phyloP scores from a whole-genome alignment of 805 yeast genomes.

The Kodamaea kaohsiungensis region DNA sequence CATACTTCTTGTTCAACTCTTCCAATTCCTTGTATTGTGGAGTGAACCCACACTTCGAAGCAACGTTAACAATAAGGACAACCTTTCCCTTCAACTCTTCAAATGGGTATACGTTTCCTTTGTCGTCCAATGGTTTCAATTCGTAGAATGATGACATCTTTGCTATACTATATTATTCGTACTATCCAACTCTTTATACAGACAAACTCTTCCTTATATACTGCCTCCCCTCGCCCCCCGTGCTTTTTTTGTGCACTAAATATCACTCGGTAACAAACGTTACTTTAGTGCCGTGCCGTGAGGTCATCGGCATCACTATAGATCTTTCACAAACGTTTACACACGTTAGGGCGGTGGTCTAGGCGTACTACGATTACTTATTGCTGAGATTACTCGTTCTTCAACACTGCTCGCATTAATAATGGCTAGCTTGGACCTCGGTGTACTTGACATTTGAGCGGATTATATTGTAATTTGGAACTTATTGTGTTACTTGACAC shows the following conservation, averaged over 20 bases:
- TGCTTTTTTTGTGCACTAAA: background rate
- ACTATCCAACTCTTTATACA: background rate
- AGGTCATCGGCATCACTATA: background rate
- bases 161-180: background rate
- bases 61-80: slow-evolving; percentile 82
- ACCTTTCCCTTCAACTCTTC: slow-evolving; percentile 71
- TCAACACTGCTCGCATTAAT: background rate
- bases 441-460: too few relatives aligned
- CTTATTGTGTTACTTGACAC: too few relatives aligned
- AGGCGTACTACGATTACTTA: background rate
- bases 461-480: background rate
- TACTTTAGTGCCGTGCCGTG: background rate
- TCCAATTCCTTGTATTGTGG: slow-evolving; percentile 55
- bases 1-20: slow-evolving; percentile 42
- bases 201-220: background rate
- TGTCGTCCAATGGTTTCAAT: slow-evolving; percentile 61
- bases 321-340: background rate
- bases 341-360: background rate
- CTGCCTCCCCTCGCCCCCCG: background rate
- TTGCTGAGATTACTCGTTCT: too few relatives aligned
- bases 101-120: slow-evolving; percentile 61
- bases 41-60: slow-evolving; percentile 77
- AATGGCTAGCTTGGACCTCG: background rate
- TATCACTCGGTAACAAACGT: background rate
- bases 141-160: slow-evolving; percentile 64